Base-by-base conservation (phyloP, 2,329 filamentous ascomycete genomes). In the Xylariaceae sp. region DNA sequence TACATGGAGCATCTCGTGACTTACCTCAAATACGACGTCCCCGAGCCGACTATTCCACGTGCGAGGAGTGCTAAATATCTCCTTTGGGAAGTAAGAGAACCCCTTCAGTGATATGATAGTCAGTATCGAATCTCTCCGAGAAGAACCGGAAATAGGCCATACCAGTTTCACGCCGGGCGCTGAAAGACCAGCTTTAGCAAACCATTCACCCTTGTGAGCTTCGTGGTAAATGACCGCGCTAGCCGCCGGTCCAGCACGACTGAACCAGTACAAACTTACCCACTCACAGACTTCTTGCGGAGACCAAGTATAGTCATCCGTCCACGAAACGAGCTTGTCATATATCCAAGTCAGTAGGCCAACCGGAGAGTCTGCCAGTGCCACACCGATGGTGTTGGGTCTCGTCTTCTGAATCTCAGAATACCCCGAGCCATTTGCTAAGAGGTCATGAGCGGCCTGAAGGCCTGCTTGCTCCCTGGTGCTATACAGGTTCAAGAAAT, bases 281-380 rank as follows among this genome's bases (percentile, higher is more conserved):
- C 52, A 59, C 17, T 55, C 51, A 18, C 55, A 59, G 10, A 56
- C 49, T 42, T 60, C 55, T 1, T 60, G 49, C 3, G 47, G 52
- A 2, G 57, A 55, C 55, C 53, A 57, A 0, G 47, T 42, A 17
- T 58, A 60, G 18, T 55, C 51, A 33, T 67, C 63, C 1, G 59
- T 63, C 64, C 65, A 68, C 6, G 48, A 39, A 16, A 63, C 55
- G 42, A 69, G 52, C 52, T 68, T 68, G 42, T 68, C 66, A 33
- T 63, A 60, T 5, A 69, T 64, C 65, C 67, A 68, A 31, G 63
- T 60, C 28, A 68, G 50, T 19, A 68, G 48, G 10, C 59, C 66
- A 10, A 68, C 59, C 1, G 66, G 67, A 31, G 59, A 65, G 51
- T 68, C 66, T 5, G 56, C 53, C 6, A 68, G 59, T 2, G 57